A percentile compares a stretch with the other conserved stretches of the same genome.
These are phyloP conservation scores for Lanmaoa rubissima DNA, from an alignment of 768 basidiomycete genomes.

Conservation along the genomic window DNA sequence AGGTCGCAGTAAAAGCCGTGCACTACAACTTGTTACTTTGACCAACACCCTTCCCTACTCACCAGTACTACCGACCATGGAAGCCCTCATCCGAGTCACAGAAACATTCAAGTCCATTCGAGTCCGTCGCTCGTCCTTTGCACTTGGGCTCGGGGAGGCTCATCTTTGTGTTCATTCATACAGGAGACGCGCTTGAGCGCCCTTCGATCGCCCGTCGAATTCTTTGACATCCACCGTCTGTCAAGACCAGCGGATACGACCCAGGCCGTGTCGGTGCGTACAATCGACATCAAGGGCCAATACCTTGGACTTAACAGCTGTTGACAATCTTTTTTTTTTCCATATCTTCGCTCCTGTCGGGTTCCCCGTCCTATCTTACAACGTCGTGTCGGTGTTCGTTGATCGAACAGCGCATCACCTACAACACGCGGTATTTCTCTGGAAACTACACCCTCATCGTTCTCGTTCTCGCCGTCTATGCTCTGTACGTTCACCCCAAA, in stretches of 20 bases:
- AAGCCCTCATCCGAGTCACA: no score
- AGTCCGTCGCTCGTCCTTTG: no score
- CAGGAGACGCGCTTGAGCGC: slow-evolving; percentile 81
- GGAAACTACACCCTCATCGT: slow-evolving; percentile 88
- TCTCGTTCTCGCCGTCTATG: slow-evolving; percentile 77
- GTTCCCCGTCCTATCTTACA: no score
- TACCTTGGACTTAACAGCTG: background rate
- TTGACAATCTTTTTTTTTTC: background rate
- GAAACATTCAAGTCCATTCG: no score
- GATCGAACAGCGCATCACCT: slow-evolving; percentile 75
- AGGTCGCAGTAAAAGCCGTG: no score
- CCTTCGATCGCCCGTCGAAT: slow-evolving; percentile 69
- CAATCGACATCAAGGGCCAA: background rate
- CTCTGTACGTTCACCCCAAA: slow-evolving; percentile 54
- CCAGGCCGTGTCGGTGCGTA: slow-evolving; percentile 68
- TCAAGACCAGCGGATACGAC: slow-evolving; percentile 84
- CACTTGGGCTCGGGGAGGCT: no score
- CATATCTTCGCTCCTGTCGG: no score
- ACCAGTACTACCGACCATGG: no score
- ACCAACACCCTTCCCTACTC: no score
- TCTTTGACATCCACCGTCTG: slow-evolving; percentile 80
- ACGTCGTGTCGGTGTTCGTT: no score
- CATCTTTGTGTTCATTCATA: background rate
- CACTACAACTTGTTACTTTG: no score
- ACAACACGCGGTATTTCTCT: slow-evolving; percentile 91